Conservation (phyloP, 495 filamentous ascomycete genomes). For the Rhizodiscina lignyota region DNA sequence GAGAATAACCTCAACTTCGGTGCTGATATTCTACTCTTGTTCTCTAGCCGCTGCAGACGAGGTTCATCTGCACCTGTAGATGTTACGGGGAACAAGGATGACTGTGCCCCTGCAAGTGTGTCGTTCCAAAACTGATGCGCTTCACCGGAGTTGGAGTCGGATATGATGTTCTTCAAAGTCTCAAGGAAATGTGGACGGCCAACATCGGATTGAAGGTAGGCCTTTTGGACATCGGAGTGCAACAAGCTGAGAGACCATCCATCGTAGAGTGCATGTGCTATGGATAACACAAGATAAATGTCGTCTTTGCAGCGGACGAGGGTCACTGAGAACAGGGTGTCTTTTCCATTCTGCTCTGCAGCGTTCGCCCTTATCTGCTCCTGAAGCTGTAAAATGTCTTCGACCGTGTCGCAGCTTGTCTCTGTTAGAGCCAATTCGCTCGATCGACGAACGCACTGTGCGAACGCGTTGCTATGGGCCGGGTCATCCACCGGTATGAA, state of each 20-base stretch:
- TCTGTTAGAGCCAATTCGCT: slow-evolving; percentile 9
- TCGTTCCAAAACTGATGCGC: too few species aligned
- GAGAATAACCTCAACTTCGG: slow-evolving; percentile 32
- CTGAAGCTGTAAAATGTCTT: slow-evolving; percentile 9
- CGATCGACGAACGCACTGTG: slow-evolving; percentile 39
- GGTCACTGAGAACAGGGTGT: slow-evolving; percentile 14
- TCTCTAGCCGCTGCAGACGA: slow-evolving; percentile 29
- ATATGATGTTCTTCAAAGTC: too few species aligned
- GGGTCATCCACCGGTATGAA: slow-evolving; percentile 49
- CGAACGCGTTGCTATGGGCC: slow-evolving; percentile 35
- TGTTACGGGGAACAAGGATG: slow-evolving; percentile 16
- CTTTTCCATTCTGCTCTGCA: not conserved
- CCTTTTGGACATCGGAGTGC: slow-evolving; percentile 43
- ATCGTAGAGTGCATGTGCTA: slow-evolving; percentile 69
- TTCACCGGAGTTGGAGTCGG: too few species aligned
- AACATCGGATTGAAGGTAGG: too few species aligned
- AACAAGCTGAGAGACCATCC: slow-evolving; percentile 54
- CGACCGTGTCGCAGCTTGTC: slow-evolving; percentile 1
- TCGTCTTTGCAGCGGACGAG: slow-evolving; percentile 11
- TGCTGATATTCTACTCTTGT: slow-evolving; percentile 21
- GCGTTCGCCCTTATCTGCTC: slow-evolving; percentile 10
- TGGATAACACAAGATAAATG: slow-evolving; percentile 45
- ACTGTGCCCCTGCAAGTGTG: too few species aligned
- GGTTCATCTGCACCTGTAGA: not conserved
- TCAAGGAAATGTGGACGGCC: too few species aligned